These are phyloP conservation scores for Fusarium nanum DNA, from an alignment of 2,329 filamentous ascomycete species.

Conservation along the genomic window DNA sequence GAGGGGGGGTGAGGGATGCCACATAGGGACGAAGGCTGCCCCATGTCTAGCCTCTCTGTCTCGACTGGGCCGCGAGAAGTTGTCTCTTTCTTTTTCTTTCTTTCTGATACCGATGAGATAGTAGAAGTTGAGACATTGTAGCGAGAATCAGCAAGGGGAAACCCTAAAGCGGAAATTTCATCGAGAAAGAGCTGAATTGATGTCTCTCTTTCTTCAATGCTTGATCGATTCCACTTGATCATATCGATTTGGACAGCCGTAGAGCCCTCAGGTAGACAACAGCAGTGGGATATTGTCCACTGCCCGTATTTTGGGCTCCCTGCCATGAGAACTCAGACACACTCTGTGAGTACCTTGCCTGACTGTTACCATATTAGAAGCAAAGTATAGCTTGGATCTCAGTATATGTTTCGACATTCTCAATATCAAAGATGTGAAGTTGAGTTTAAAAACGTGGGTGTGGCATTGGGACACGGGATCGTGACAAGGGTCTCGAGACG, in stretches of 20 bases:
- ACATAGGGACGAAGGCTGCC: slow-evolving; percentile 28
- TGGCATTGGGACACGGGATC: slow-evolving; percentile 48
- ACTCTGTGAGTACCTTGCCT: background rate
- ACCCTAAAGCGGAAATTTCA: slow-evolving; percentile 16
- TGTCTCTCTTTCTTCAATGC: slow-evolving; percentile 27
- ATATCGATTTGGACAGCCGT: slow-evolving; percentile 19
- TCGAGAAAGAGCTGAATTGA: slow-evolving; percentile 22
- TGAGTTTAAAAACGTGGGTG: slow-evolving; percentile 47
- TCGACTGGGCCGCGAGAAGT: slow-evolving; percentile 28
- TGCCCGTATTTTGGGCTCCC: background rate
- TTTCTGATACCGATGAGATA: slow-evolving; percentile 39
- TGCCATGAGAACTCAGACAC: background rate
- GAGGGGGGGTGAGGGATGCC: slow-evolving; percentile 41
- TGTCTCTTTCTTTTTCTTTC: slow-evolving; percentile 38
- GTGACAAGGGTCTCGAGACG: slow-evolving; percentile 46
- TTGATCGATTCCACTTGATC: slow-evolving; percentile 15
- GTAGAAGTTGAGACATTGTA: slow-evolving; percentile 43
- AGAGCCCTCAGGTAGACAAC: slow-evolving; percentile 9
- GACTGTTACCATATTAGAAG: background rate
- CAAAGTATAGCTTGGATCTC: background rate
- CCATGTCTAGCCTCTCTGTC: slow-evolving; percentile 42
- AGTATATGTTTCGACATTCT: slow-evolving; percentile 32
- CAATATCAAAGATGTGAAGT: slow-evolving; percentile 41
- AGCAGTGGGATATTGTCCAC: background rate
- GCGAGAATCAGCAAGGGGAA: slow-evolving; percentile 29